phyloP scores from a whole-genome alignment of 164 flowering plant genomes.

The Aristolochia californica region DNA sequence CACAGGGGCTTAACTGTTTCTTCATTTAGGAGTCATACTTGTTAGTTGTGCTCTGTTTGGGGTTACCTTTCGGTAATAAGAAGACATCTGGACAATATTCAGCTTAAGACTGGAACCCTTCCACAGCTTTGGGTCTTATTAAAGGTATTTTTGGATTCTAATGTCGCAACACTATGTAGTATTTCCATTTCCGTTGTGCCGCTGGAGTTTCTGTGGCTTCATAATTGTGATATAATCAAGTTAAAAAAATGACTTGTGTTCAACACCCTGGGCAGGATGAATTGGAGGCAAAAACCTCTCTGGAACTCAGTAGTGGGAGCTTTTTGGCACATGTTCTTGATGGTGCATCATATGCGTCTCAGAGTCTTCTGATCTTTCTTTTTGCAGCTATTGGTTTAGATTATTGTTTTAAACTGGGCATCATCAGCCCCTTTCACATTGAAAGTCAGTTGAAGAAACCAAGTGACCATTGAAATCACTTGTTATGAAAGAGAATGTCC shows the following conservation, averaged over 20 bases:
- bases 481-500: too few species aligned
- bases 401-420: conserved; percentile 57
- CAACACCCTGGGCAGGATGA: conserved; percentile 57
- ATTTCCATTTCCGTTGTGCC: not conserved
- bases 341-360: conserved; percentile 48
- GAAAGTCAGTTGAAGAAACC: conserved; percentile 7
- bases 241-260: not conserved
- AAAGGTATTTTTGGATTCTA: conserved; percentile 40
- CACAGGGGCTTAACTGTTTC: conserved; percentile 38
- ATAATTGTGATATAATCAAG: not conserved
- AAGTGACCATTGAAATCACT: too few species aligned
- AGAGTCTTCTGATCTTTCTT: conserved; percentile 49
- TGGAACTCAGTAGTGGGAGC: conserved; percentile 46
- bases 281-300: conserved; percentile 46
- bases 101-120: conserved; percentile 73
- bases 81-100: conserved; percentile 78
- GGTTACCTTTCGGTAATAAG: conserved; percentile 73
- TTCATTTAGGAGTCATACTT: conserved; percentile 53
- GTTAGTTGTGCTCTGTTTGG: conserved; percentile 84
- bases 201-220: not conserved
- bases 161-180: not conserved
- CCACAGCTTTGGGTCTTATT: conserved; percentile 73
- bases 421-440: conserved; percentile 64
- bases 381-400: conserved; percentile 66
- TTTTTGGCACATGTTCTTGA: conserved; percentile 51